Conservation (phyloP, 345 rosid species). For the Bruguiera parviflora region DNA sequence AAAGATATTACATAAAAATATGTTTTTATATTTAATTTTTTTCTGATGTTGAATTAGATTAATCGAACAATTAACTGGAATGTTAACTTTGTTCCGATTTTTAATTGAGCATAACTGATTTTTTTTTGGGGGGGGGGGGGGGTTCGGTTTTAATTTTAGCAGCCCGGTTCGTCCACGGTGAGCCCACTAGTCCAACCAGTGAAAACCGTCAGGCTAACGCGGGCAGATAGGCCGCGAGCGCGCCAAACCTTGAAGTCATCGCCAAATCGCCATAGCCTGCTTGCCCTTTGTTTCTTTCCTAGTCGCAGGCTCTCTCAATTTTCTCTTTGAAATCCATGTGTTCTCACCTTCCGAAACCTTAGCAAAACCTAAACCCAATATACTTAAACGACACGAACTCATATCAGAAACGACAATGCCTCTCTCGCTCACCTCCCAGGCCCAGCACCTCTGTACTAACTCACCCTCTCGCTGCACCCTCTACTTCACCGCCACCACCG, state of each 20-base stretch:
- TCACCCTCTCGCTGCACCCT: slow-evolving; percentile 37
- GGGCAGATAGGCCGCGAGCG: slow-evolving; percentile 7
- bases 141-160: too few species aligned
- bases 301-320: too few species aligned
- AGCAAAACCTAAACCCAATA: neutral
- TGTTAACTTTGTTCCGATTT: too few species aligned
- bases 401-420: slow-evolving; percentile 29
- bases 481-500: slow-evolving; percentile 29
- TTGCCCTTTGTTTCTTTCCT: neutral
- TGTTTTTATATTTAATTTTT: too few species aligned
- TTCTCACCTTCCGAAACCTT: slow-evolving; percentile 8
- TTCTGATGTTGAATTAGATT: too few species aligned
- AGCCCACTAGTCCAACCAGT: neutral
- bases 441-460: slow-evolving; percentile 31
- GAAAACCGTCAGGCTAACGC: slow-evolving; percentile 7
- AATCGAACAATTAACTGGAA: too few species aligned
- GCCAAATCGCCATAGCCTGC: slow-evolving; percentile 26
- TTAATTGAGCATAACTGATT: too few species aligned
- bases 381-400: neutral
- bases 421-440: slow-evolving; percentile 15
- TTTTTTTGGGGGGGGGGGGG: too few species aligned
- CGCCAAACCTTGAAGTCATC: slow-evolving; percentile 29
- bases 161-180: too few species aligned
- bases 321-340: neutral
- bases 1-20: too few species aligned